phyloP scores from a whole-genome alignment of 2,329 filamentous ascomycete genomes.

The Trichoderma semiorbis region DNA sequence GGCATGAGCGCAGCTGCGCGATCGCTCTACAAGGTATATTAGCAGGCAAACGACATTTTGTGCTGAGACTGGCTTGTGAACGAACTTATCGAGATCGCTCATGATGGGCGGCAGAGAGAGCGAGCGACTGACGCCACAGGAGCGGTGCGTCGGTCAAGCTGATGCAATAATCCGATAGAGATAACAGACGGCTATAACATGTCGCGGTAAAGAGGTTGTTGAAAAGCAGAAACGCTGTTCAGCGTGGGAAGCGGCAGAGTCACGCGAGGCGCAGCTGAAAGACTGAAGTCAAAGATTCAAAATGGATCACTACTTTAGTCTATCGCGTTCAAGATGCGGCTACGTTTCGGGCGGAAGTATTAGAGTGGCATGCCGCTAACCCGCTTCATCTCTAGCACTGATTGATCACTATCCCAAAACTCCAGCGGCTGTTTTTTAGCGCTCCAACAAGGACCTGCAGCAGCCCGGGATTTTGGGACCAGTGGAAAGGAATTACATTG shows the following conservation, averaged over 20 bases:
- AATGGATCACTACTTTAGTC: neutral
- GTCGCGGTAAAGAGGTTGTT: slow-evolving; percentile 15
- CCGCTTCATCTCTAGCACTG: neutral
- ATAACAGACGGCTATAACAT: slow-evolving; percentile 26
- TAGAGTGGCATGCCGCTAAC: slow-evolving; percentile 1
- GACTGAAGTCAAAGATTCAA: neutral
- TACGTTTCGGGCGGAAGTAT: neutral
- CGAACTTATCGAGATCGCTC: slow-evolving; percentile 91
- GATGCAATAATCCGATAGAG: slow-evolving; percentile 17
- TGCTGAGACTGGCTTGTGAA: neutral
- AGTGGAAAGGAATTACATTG: slow-evolving; percentile 18
- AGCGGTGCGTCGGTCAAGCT: slow-evolving; percentile 24
- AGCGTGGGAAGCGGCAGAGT: neutral
- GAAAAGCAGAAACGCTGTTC: neutral
- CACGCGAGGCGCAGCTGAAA: neutral
- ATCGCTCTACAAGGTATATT: slow-evolving; percentile 64
- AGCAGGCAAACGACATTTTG: slow-evolving; percentile 20
- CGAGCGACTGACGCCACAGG: slow-evolving; percentile 18
- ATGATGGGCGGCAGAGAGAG: slow-evolving; percentile 46
- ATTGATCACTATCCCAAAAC: neutral
- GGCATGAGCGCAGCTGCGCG: slow-evolving; percentile 89
- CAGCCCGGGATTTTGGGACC: neutral
- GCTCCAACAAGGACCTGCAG: neutral
- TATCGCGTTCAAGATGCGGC: neutral
- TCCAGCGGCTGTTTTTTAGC: neutral